Percentiles rank a stretch among this genome's conserved stretches.
Conservation (phyloP, 352 stramenopile genomes). For the Globisporangium emineosum region DNA sequence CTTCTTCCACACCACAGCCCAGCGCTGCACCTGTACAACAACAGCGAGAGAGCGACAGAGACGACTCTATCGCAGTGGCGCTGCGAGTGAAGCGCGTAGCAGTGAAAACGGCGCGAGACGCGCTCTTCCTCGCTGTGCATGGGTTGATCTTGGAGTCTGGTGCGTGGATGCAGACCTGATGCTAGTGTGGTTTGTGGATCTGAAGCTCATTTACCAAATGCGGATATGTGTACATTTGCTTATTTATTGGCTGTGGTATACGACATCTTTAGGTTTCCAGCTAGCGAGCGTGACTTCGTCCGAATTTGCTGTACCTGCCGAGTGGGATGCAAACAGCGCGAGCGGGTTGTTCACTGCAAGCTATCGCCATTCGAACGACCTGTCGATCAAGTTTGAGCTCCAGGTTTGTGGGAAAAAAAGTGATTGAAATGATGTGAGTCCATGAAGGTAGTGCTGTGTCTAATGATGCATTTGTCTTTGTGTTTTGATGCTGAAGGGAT, state of each 20-base stretch:
- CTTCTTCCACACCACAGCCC: background rate
- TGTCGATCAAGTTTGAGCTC: constrained; percentile 49
- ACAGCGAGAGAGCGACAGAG: constrained; percentile 24
- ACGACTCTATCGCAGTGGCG: constrained; percentile 39
- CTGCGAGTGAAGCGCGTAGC: constrained; percentile 42
- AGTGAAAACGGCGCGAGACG: constrained; percentile 52
- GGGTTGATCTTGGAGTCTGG: constrained; percentile 66
- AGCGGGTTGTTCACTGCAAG: constrained; percentile 57
- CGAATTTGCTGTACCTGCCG: constrained; percentile 34
- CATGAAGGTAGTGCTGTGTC: background rate
- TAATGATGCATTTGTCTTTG: background rate
- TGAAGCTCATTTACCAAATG: background rate
- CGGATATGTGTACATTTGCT: background rate
- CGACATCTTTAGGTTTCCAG: constrained; percentile 10
- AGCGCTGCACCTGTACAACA: constrained; percentile 14
- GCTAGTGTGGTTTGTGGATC: background rate
- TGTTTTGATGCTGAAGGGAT: constrained; percentile 29
- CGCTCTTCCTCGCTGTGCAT: constrained; percentile 70
- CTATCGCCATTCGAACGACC: constrained; percentile 56
- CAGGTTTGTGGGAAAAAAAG: constrained; percentile 34
- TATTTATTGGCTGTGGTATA: no score
- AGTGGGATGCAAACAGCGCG: constrained; percentile 57
- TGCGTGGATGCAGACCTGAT: constrained; percentile 19
- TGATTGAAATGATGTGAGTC: background rate
- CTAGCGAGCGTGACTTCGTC: constrained; percentile 9